Evolutionary conservation across 768 basidiomycete species (phyloP).

Genomic region (Hydnomerulius pinastri): DNA sequence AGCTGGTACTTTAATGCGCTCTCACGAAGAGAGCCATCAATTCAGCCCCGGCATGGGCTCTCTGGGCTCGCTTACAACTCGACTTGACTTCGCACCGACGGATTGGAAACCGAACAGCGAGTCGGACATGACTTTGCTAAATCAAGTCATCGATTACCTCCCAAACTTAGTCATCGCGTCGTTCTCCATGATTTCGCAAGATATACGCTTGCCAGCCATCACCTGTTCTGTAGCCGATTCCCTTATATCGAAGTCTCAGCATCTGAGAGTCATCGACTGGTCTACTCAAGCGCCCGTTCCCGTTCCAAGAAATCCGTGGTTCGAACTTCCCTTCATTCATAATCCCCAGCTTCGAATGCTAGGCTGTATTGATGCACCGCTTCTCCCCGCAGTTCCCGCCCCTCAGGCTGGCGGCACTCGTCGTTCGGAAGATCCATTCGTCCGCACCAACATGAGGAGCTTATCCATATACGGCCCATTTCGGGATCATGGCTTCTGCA

Average conservation of each 20-base stretch:
- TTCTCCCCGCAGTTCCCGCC: neutral
- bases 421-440: neutral
- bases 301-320: too few relatives aligned
- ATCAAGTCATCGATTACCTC: constrained; percentile 2
- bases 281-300: too few relatives aligned
- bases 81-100: constrained; percentile 6
- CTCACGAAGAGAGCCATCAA: neutral
- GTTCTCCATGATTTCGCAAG: neutral
- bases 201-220: neutral
- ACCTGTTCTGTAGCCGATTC: too few relatives aligned
- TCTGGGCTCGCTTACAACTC: constrained; percentile 5
- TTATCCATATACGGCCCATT: neutral
- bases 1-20: neutral
- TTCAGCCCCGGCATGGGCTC: neutral
- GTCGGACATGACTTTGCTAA: constrained; percentile 1
- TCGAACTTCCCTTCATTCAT: neutral
- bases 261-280: constrained; percentile 3
- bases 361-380: neutral
- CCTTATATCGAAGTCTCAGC: too few relatives aligned
- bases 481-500: too few relatives aligned
- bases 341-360: neutral
- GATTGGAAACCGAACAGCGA: neutral
- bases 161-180: constrained; percentile 10
- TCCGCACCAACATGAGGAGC: neutral
- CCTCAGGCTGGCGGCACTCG: neutral